Conservation (phyloP, 139 green algal genomes). For the Deuterostichococcus epilithicus region DNA sequence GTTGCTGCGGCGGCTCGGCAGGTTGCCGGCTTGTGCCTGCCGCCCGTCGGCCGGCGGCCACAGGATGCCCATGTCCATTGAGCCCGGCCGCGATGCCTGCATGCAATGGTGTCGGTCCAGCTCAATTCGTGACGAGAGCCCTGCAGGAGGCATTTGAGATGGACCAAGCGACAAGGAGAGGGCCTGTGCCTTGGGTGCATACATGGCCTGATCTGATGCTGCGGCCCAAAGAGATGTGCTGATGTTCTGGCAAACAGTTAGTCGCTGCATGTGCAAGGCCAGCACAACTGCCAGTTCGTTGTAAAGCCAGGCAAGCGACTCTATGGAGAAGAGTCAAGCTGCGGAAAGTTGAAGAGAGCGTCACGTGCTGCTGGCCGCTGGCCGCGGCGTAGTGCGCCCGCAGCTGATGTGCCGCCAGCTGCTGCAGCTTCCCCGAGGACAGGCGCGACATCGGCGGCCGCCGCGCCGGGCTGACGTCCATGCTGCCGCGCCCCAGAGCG, state of each 20-base stretch:
- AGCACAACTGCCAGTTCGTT: too few species aligned
- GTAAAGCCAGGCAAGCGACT: too few species aligned
- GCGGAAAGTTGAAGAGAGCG: too few species aligned
- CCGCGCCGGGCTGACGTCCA: background rate
- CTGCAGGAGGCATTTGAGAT: too few species aligned
- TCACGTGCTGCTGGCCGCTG: constrained; percentile 14
- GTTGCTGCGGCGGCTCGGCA: constrained; percentile 4
- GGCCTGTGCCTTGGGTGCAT: too few species aligned
- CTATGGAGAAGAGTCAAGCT: background rate
- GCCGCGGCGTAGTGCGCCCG: background rate
- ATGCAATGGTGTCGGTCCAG: too few species aligned
- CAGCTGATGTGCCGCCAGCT: background rate
- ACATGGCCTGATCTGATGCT: too few species aligned
- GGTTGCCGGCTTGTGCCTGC: background rate
- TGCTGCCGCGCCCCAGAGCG: background rate
- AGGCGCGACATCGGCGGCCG: background rate
- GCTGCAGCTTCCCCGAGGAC: background rate
- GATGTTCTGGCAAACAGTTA: too few species aligned
- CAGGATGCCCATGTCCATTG: constrained; percentile 6
- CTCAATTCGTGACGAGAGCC: too few species aligned
- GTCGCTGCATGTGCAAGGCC: too few species aligned
- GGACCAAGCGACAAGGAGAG: too few species aligned
- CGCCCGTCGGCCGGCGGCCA: constrained; percentile 1
- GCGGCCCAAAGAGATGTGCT: too few species aligned
- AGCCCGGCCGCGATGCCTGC: background rate